Conservation (phyloP, 2,329 filamentous ascomycete genomes). For the Fusarium zealandicum region DNA sequence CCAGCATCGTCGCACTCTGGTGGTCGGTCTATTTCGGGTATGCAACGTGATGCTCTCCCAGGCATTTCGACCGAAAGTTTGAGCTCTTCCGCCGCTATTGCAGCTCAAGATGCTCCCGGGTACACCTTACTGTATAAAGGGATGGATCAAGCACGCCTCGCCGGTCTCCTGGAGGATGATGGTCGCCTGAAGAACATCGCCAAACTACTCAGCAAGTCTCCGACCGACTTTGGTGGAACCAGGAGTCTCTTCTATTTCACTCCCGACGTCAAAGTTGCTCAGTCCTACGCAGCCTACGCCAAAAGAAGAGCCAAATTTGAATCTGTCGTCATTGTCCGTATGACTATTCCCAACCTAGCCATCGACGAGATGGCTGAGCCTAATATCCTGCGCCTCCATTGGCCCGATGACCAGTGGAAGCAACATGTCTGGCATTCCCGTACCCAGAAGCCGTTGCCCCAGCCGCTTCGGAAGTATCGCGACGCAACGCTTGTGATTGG, state of each 20-base stretch:
- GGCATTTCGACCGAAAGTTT: not conserved
- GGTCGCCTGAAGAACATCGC: not conserved
- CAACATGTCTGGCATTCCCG: constrained; percentile 17
- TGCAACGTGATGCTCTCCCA: not conserved
- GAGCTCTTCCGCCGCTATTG: not conserved
- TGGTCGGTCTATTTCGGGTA: not conserved
- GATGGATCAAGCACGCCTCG: constrained; percentile 11
- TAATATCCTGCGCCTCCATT: constrained; percentile 8
- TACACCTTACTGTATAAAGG: constrained; percentile 13
- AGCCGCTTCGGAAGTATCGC: constrained; percentile 9
- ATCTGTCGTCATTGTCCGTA: constrained; percentile 17
- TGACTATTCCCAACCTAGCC: constrained; percentile 14
- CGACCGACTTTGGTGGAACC: constrained; percentile 12
- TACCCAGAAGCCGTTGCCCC: not conserved
- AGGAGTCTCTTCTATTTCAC: constrained; percentile 17
- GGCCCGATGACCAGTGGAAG: constrained; percentile 24
- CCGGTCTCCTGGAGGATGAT: constrained; percentile 7
- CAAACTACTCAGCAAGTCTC: constrained; percentile 2
- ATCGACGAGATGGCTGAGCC: constrained; percentile 5
- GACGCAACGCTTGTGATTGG: constrained; percentile 21
- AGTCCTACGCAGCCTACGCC: constrained; percentile 24
- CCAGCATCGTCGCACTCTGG: not conserved
- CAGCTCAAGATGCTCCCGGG: not conserved
- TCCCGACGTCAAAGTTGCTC: constrained; percentile 14
- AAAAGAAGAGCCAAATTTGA: constrained; percentile 20